Conservation (phyloP, 2,329 filamentous ascomycete genomes). For the Botryosphaeria agaves region DNA sequence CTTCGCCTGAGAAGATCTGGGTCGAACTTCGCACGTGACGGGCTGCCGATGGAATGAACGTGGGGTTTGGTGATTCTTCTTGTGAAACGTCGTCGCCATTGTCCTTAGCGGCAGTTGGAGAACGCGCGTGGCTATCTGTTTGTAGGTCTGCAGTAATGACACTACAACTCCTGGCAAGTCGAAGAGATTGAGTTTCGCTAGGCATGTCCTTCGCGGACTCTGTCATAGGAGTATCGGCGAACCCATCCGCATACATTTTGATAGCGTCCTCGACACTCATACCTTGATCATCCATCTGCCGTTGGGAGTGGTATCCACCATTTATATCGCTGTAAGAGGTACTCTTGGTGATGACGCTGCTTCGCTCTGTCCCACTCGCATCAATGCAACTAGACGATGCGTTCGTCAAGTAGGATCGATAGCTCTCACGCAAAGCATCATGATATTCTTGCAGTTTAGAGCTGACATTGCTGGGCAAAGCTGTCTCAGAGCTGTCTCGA, state of each 20-base stretch:
- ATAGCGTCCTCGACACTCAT: constrained; percentile 45
- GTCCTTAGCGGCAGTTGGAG: background rate
- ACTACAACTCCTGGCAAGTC: too few relatives aligned
- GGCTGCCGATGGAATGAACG: too few relatives aligned
- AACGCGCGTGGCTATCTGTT: constrained; percentile 6
- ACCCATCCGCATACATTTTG: constrained; percentile 41
- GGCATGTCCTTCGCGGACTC: constrained; percentile 8
- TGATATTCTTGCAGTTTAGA: constrained; percentile 12
- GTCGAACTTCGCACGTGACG: constrained; percentile 2
- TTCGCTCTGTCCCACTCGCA: constrained; percentile 55
- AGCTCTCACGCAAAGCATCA: constrained; percentile 36
- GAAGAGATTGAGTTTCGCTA: too few relatives aligned
- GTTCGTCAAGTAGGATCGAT: constrained; percentile 41
- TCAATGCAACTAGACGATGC: constrained; percentile 38
- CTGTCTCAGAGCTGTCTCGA: constrained; percentile 17
- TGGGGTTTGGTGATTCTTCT: too few relatives aligned
- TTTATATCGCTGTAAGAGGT: constrained; percentile 59
- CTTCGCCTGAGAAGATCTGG: constrained; percentile 1
- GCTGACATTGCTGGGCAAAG: constrained; percentile 14
- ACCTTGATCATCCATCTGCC: constrained; percentile 20
- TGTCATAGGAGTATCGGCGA: constrained; percentile 21
- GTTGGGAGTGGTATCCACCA: constrained; percentile 24
- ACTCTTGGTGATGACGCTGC: constrained; percentile 63
- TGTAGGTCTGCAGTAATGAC: constrained; percentile 16
- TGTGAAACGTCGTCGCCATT: constrained; percentile 5